These are phyloP conservation scores for Phytopythium kandeliae DNA, from an alignment of 352 stramenopile species.

Conservation along the genomic window DNA sequence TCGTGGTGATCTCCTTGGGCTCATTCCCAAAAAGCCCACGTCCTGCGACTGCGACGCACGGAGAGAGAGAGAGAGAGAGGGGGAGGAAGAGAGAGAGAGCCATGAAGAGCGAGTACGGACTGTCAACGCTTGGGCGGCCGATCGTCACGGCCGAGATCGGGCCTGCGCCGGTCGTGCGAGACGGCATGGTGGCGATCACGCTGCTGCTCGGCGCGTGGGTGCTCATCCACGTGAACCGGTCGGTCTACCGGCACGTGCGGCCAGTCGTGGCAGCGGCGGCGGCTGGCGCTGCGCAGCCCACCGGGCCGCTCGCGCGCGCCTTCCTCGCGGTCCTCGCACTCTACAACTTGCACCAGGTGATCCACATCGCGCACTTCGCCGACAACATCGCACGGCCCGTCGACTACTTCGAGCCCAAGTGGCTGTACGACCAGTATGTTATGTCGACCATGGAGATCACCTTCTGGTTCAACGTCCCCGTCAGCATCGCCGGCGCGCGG, in stretches of 20 bases:
- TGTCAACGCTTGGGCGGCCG: slow-evolving; percentile 3
- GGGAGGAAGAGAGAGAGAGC: too few species aligned
- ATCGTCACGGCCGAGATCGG: slow-evolving; percentile 1
- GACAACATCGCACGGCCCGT: slow-evolving; percentile 3
- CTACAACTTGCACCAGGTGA: slow-evolving; percentile 5
- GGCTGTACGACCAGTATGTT: slow-evolving; percentile 2
- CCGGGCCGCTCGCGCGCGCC: neutral
- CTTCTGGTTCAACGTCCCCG: slow-evolving; percentile 5
- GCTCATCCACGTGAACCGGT: slow-evolving; percentile 1
- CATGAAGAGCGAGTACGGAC: slow-evolving; percentile 5
- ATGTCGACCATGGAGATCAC: slow-evolving; percentile 6
- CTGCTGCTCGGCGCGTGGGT: slow-evolving; percentile 3
- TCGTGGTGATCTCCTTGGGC: too few species aligned
- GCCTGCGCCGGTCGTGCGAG: neutral
- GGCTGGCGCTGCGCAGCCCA: neutral
- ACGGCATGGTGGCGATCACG: neutral
- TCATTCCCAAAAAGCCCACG: too few species aligned
- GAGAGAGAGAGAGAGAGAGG: too few species aligned
- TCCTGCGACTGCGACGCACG: too few species aligned
- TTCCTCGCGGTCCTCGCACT: neutral
- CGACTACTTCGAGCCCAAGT: slow-evolving; percentile 3
- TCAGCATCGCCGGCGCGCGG: slow-evolving; percentile 1
- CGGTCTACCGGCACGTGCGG: neutral
- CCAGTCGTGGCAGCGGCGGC: neutral
- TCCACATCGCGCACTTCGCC: slow-evolving; percentile 5